Conservation (phyloP, 768 basidiomycete genomes). For the Podaxis sp. region DNA sequence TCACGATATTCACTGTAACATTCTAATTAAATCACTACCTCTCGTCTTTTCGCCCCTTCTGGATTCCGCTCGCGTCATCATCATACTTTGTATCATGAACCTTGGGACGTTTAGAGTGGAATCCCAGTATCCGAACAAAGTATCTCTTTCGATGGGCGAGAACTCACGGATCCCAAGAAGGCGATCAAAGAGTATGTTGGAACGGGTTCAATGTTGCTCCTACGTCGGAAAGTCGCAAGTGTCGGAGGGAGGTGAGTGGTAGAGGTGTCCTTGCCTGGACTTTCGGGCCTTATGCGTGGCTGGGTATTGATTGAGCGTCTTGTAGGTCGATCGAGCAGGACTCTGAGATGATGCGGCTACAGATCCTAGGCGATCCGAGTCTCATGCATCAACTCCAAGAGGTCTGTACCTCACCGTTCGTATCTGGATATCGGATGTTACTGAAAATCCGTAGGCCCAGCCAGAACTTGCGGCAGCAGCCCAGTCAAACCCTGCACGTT, state of each 20-base stretch:
- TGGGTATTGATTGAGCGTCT: not conserved
- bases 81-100: not conserved
- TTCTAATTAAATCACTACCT: not conserved
- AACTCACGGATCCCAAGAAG: slow-evolving; percentile 61
- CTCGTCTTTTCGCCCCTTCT: not conserved
- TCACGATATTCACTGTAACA: not conserved
- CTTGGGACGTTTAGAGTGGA: slow-evolving; percentile 53
- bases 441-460: slow-evolving; percentile 48
- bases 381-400: slow-evolving; percentile 73
- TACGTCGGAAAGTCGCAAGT: slow-evolving; percentile 58
- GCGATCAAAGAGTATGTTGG: slow-evolving; percentile 58
- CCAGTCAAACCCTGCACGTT: slow-evolving; percentile 63
- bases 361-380: slow-evolving; percentile 79
- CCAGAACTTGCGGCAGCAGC: slow-evolving; percentile 82
- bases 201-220: slow-evolving; percentile 60
- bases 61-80: not conserved
- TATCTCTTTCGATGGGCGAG: slow-evolving; percentile 64
- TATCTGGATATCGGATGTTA: not conserved
- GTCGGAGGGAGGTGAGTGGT: slow-evolving; percentile 38
- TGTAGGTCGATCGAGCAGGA: slow-evolving; percentile 72
- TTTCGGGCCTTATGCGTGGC: not conserved
- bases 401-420: slow-evolving; percentile 37
- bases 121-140: slow-evolving; percentile 72
- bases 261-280: not conserved
- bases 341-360: slow-evolving; percentile 87